Base-by-base conservation (phyloP, 2,329 filamentous ascomycete genomes). In the Sclerotinia nivalis region DNA sequence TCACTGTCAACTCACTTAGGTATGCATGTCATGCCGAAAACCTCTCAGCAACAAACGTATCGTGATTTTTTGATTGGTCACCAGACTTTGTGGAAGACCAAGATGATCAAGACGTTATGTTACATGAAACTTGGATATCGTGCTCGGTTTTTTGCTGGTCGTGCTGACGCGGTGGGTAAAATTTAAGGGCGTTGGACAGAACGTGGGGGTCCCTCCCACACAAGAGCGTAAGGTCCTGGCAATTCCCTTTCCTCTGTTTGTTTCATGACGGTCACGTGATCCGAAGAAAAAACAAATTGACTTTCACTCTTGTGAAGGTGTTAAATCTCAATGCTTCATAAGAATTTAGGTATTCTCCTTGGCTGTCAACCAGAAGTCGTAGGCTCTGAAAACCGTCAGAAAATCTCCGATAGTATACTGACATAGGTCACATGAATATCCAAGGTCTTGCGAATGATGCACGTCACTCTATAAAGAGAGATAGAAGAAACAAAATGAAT, bases 251-350 rank as follows among this genome's bases (percentile, higher is more conserved):
- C 37, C 7, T 10, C 37, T 20, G 47, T 49, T 49, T 49, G 47
- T 52, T 13, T 28, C 37, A 5, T 13, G 34, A 1, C 0, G 0
- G 4, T 49, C 59, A 62, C 59, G 59, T 62, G 59, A 5, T 6
- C 2, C 0, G 0, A 3, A 8, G 22, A 1, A 5, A 58, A 37
- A 13, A 20, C 5, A 18, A 22, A n/a, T 12, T 8, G 22, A 37
- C 10, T 6, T 22, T 4, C 18, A 49, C 8, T 34, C 28, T 34
- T 56, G 10, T 20, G 18, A 55, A 34, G 25, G 9, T 54, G 25
- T 54, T 25, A 25, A 28, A n/a, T 54, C 3, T 28, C 50, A 54
- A 18, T 34, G 34, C 34, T 34, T 37, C 12, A 8, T 37, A 37
- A 37, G 37, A 1, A 1, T 31, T 55, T 10, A 8, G 7, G 28